Evolutionary conservation across 2,329 filamentous ascomycete species (phyloP).

Genomic region (Malbranchea zuffiana): DNA sequence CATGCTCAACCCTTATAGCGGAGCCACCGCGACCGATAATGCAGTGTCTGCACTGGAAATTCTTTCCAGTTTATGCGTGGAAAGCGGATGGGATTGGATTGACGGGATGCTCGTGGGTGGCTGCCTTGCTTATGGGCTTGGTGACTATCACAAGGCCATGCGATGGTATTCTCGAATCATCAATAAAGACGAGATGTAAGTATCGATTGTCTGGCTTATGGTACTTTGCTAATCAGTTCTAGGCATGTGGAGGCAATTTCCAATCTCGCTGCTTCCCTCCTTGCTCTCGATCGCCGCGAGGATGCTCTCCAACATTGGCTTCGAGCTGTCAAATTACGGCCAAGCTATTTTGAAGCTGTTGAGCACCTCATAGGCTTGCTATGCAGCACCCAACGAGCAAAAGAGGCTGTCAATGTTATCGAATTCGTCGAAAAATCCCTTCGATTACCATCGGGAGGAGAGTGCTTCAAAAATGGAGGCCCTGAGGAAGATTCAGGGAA

Average conservation of each 20-base stretch:
- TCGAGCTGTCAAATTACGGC: constrained; percentile 68
- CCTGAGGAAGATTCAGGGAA: constrained; percentile 50
- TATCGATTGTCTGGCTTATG: constrained; percentile 16
- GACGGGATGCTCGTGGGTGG: constrained; percentile 87
- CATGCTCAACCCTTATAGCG: constrained; percentile 25
- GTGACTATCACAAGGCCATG: constrained; percentile 61
- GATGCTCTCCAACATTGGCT: constrained; percentile 84
- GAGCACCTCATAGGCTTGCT: constrained; percentile 86
- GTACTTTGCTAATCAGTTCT: constrained; percentile 15
- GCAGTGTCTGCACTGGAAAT: constrained; percentile 61
- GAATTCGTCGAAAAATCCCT: constrained; percentile 69
- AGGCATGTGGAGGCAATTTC: constrained; percentile 89
- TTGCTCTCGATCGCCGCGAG: constrained; percentile 67
- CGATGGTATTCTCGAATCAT: constrained; percentile 47
- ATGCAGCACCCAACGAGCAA: constrained; percentile 67
- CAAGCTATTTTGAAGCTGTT: constrained; percentile 85
- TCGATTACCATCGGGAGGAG: constrained; percentile 40
- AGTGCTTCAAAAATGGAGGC: constrained; percentile 41
- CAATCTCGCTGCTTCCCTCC: constrained; percentile 79
- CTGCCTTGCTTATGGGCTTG: constrained; percentile 81
- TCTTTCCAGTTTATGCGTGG: constrained; percentile 62
- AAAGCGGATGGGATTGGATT: constrained; percentile 77
- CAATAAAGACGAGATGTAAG: constrained; percentile 45
- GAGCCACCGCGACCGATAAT: constrained; percentile 40
- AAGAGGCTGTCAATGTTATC: constrained; percentile 79